A percentile compares a stretch with the other conserved stretches of the same genome.
Evolutionary conservation across 1,139 yeast genomes (phyloP).

Genomic region (Suhomyces atakaporum): DNA sequence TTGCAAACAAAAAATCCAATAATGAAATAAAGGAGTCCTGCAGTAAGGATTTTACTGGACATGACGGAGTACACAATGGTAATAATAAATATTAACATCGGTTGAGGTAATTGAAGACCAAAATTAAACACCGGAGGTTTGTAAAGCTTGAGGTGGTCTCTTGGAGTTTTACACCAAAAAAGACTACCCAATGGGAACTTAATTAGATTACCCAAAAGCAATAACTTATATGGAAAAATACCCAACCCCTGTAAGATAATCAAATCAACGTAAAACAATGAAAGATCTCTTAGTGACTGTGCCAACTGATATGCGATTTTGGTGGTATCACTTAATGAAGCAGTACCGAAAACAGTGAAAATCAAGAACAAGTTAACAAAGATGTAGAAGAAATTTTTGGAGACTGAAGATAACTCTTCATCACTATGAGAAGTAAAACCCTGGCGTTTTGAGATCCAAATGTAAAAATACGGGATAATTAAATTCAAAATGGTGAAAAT

Average conservation of each 20-base stretch:
- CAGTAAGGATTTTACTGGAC: slow-evolving; percentile 71
- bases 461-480: slow-evolving; percentile 67
- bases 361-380: slow-evolving; percentile 78
- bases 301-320: slow-evolving; percentile 75
- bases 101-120: slow-evolving; percentile 81
- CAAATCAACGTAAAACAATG: slow-evolving; percentile 73
- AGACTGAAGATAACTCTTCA: slow-evolving; percentile 70
- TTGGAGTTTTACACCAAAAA: slow-evolving; percentile 49
- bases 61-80: slow-evolving; percentile 76
- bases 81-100: slow-evolving; percentile 71
- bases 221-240: slow-evolving; percentile 70
- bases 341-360: slow-evolving; percentile 79
- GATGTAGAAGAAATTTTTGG: slow-evolving; percentile 76
- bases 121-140: slow-evolving; percentile 80
- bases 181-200: slow-evolving; percentile 20
- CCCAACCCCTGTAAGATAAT: slow-evolving; percentile 77
- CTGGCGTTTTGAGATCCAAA: slow-evolving; percentile 64
- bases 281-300: slow-evolving; percentile 64
- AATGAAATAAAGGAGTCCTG: slow-evolving; percentile 72
- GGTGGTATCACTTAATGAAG: slow-evolving; percentile 73
- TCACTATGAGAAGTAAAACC: slow-evolving; percentile 77
- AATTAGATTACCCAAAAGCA: slow-evolving; percentile 49
- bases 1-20: slow-evolving; percentile 79
- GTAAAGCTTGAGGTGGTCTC: slow-evolving; percentile 68
- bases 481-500: slow-evolving; percentile 69